Evolutionary conservation across 208 protist genomes (phyloP).

Genomic region (Leishmania aethiopica): DNA sequence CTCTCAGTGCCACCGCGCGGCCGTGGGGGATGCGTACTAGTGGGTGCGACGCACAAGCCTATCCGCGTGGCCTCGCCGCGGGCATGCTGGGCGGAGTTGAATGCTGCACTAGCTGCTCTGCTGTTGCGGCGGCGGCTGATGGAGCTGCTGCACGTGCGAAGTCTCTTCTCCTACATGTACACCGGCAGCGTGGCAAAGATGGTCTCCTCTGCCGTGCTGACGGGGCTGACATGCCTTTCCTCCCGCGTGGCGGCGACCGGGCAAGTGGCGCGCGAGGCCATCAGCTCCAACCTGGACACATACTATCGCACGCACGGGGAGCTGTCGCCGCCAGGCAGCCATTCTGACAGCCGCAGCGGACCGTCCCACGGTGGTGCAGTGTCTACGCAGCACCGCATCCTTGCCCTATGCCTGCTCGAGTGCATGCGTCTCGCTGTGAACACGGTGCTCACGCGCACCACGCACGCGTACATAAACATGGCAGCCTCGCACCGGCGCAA

Average conservation of each 20-base stretch:
- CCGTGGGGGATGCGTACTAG: background rate
- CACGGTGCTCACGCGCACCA: slow-evolving; percentile 40
- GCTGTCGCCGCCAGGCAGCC: background rate
- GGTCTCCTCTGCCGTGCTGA: slow-evolving; percentile 43
- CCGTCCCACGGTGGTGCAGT: background rate
- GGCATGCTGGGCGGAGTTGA: slow-evolving; percentile 51
- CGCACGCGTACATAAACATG: slow-evolving; percentile 49
- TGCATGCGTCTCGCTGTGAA: slow-evolving; percentile 52
- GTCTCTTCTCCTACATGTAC: slow-evolving; percentile 65
- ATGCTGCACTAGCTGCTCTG: slow-evolving; percentile 31
- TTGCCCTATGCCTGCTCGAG: slow-evolving; percentile 52
- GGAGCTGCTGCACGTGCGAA: slow-evolving; percentile 41
- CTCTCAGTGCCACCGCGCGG: background rate
- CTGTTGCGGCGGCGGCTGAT: slow-evolving; percentile 34
- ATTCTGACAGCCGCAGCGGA: background rate
- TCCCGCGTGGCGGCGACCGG: slow-evolving; percentile 45
- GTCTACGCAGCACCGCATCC: slow-evolving; percentile 15
- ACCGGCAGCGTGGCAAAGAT: slow-evolving; percentile 40
- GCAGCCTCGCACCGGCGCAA: slow-evolving; percentile 51
- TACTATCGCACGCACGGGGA: slow-evolving; percentile 17
- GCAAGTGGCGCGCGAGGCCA: slow-evolving; percentile 35
- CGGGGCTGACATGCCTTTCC: slow-evolving; percentile 43
- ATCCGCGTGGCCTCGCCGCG: slow-evolving; percentile 27
- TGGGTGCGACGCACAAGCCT: background rate
- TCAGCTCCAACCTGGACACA: slow-evolving; percentile 30